Evolutionary conservation across 768 basidiomycete species (phyloP), one percentile per base, ranked within the genome.

Genomic region (Trametes sanguinea): DNA sequence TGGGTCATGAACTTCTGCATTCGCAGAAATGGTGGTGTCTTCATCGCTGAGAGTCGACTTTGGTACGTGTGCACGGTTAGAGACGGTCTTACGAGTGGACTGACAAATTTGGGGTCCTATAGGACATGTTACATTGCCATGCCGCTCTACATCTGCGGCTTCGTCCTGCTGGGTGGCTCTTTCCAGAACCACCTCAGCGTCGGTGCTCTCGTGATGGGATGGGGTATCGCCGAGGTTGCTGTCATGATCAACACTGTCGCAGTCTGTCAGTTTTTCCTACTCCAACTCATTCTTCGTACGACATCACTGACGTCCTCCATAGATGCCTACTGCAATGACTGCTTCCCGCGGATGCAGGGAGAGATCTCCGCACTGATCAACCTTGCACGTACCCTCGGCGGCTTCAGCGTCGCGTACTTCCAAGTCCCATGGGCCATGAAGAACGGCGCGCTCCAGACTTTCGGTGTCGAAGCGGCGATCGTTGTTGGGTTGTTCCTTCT

Each of bases 321-420:
- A 81, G 81, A 76, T 66, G 80, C 81, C 7, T 82, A 82, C 59
- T 76, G 76, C 58, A 81, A 80, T 62, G 78, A 83, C 67, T 80
- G 77, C 63, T 83, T 83, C 75, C 81, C 81, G 48, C 56, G 46
- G 45, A 62, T 61, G 32, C 66, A 85, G 75, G 88, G 87, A 30
- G 87, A 89, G 73, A 81, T 87, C 37, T 84, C 84, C 60, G 82
- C 83, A 0, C 73, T 88, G 27, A 73, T 88, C 64, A 88, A 87
- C 67, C 72, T 87, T 22, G 76, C 78, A 14, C 78, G 87, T 48
- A 77, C 75, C 1, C 74, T 87, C 17, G 85, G 85, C 40, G 85
- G 85, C 3, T 88, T 88, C 68, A 80, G 79, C 51, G 85, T 88
- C 22, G 83, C 86, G 1, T 87, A 83, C 71, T 88, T 83, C 71